phyloP scores from a whole-genome alignment of 768 basidiomycete species.

The Termitomyces sp. region DNA sequence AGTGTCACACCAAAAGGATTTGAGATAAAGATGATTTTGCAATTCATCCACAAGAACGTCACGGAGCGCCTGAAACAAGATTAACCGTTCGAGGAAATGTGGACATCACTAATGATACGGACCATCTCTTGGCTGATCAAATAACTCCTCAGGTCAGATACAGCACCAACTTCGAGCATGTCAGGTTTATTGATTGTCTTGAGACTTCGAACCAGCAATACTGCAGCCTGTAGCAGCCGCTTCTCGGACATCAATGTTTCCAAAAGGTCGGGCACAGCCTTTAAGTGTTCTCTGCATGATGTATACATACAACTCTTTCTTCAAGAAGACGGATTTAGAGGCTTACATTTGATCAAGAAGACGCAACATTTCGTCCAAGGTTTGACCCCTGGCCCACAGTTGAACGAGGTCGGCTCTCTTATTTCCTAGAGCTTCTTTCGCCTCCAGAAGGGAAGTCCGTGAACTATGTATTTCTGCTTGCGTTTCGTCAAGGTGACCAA shows the following conservation, averaged over 20 bases:
- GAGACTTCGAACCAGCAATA: conserved; percentile 79
- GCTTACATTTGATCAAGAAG: conserved; percentile 92
- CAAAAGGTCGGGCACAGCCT: conserved; percentile 84
- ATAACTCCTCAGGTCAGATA: conserved; percentile 84
- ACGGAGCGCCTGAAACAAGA: conserved; percentile 60
- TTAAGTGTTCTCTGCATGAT: conserved; percentile 72
- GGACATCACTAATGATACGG: conserved; percentile 12
- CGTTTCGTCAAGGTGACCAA: conserved; percentile 65
- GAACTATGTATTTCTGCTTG: conserved; percentile 74
- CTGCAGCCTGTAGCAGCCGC: conserved; percentile 82
- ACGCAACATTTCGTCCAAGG: conserved; percentile 92
- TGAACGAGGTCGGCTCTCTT: conserved; percentile 88
- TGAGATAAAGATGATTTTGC: conserved; percentile 95
- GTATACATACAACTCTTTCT: not conserved
- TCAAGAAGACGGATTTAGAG: not conserved
- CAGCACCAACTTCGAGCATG: conserved; percentile 93
- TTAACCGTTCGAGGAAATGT: not conserved
- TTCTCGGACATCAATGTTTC: conserved; percentile 97
- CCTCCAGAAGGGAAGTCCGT: conserved; percentile 66
- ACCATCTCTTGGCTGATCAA: conserved; percentile 84
- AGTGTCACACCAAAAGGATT: conserved; percentile 92
- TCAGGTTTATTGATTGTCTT: conserved; percentile 90
- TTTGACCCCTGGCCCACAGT: conserved; percentile 84
- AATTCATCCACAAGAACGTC: conserved; percentile 95
- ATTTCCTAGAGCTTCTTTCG: conserved; percentile 72